These are phyloP conservation scores for Conticribra guillardii DNA, from an alignment of 108 stramenopile genomes.

Conservation along the genomic window DNA sequence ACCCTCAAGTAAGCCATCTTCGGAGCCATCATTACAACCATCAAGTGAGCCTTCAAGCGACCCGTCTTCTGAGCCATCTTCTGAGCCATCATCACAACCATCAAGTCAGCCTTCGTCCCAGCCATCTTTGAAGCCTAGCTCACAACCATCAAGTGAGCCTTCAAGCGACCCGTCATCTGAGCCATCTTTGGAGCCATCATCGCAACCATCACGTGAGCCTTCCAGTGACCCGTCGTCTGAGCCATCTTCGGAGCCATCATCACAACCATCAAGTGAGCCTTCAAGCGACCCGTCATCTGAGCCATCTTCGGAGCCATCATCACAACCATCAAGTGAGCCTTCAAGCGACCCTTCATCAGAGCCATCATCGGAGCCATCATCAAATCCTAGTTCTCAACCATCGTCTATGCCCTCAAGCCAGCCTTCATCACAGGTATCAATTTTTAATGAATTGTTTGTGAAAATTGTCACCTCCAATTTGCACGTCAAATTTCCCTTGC, in stretches of 20 bases:
- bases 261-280: background rate
- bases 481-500: background rate
- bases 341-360: background rate
- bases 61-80: background rate
- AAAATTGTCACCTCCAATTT: no score
- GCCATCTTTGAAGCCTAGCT: background rate
- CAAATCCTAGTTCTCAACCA: background rate
- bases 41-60: background rate
- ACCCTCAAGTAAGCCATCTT: background rate
- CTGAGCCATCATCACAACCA: background rate
- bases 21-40: background rate
- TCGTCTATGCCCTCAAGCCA: background rate
- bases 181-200: background rate
- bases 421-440: background rate
- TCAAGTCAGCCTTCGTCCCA: background rate
- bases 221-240: background rate
- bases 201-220: background rate
- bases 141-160: background rate
- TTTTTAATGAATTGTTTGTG: no score
- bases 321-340: background rate
- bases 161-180: background rate
- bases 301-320: background rate
- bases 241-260: background rate
- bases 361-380: background rate
- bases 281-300: background rate